Evolutionary conservation across 192 early-diverging fungal species (phyloP).

Genomic region (Phycomyces nitens): DNA sequence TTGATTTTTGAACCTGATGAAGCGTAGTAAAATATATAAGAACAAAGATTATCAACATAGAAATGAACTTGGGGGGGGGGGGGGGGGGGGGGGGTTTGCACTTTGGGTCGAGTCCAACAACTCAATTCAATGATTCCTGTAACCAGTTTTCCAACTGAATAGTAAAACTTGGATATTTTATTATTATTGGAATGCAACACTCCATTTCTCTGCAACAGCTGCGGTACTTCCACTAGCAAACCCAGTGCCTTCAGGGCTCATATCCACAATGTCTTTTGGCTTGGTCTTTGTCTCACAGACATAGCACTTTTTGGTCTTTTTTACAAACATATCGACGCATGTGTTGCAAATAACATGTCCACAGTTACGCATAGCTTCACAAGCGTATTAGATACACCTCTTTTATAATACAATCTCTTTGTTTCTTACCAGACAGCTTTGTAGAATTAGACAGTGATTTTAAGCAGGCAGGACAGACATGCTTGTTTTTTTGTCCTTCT

Average conservation of each 20-base stretch:
- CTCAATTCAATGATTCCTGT: no score
- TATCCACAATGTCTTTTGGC: slow-evolving; percentile 63
- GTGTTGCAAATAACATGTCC: slow-evolving; percentile 71
- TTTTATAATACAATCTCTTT: neutral
- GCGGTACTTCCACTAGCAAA: slow-evolving; percentile 62
- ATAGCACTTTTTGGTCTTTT: slow-evolving; percentile 64
- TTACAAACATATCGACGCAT: slow-evolving; percentile 66
- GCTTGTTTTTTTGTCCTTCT: slow-evolving; percentile 30
- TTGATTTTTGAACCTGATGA: slow-evolving; percentile 68
- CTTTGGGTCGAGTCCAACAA: no score
- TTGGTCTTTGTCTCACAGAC: slow-evolving; percentile 65
- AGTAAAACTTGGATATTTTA: no score
- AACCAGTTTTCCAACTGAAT: no score
- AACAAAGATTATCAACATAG: no score
- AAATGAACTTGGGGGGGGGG: no score
- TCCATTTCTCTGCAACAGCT: slow-evolving; percentile 59
- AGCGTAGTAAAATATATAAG: slow-evolving; percentile 13
- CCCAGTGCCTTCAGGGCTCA: slow-evolving; percentile 72
- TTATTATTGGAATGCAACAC: slow-evolving; percentile 69
- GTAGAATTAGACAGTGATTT: slow-evolving; percentile 69
- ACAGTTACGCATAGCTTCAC: slow-evolving; percentile 57
- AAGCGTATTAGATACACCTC: neutral
- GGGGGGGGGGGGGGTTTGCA: no score
- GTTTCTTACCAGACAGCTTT: slow-evolving; percentile 55
- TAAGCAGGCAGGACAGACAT: slow-evolving; percentile 68